Conservation (phyloP, 441 rosid species). For the Bruguiera hainesii region DNA sequence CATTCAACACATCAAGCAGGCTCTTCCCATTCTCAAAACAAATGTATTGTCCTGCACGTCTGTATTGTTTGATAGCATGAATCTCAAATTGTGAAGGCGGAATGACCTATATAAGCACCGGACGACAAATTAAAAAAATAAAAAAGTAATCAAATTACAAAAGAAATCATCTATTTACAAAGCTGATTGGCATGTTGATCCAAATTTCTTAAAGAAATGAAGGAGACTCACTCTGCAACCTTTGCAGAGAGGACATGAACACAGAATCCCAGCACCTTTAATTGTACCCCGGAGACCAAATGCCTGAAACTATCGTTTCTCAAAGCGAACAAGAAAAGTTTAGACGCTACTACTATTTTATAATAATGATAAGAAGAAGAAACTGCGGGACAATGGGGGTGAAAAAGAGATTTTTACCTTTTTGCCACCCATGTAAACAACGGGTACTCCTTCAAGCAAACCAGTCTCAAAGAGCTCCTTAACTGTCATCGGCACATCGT, state of each 20-base stretch:
- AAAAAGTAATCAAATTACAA: constrained; percentile 15
- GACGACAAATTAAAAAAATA: constrained; percentile 1
- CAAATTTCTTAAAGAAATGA: neutral
- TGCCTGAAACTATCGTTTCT: constrained; percentile 52
- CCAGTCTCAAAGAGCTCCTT: constrained; percentile 96
- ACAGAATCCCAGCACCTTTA: constrained; percentile 87
- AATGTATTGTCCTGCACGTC: constrained; percentile 92
- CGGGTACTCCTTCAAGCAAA: constrained; percentile 86
- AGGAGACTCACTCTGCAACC: constrained; percentile 65
- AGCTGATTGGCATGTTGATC: constrained; percentile 23
- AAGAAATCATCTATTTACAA: constrained; percentile 17
- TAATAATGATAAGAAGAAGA: neutral
- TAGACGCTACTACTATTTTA: neutral
- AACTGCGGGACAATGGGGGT: constrained; percentile 7
- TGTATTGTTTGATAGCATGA: constrained; percentile 90
- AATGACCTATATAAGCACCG: constrained; percentile 55
- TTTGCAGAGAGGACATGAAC: constrained; percentile 81
- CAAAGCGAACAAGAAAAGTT: constrained; percentile 2
- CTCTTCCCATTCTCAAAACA: constrained; percentile 99
- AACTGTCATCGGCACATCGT: constrained; percentile 75
- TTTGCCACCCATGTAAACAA: constrained; percentile 86
- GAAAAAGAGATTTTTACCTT: constrained; percentile 47
- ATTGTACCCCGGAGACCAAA: constrained; percentile 87
- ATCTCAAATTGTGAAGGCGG: constrained; percentile 98
- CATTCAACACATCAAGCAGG: constrained; percentile 86